Conservation (phyloP, 1,284 basidiomycete genomes). For the Cutaneotrichosporon dermatis region DNA sequence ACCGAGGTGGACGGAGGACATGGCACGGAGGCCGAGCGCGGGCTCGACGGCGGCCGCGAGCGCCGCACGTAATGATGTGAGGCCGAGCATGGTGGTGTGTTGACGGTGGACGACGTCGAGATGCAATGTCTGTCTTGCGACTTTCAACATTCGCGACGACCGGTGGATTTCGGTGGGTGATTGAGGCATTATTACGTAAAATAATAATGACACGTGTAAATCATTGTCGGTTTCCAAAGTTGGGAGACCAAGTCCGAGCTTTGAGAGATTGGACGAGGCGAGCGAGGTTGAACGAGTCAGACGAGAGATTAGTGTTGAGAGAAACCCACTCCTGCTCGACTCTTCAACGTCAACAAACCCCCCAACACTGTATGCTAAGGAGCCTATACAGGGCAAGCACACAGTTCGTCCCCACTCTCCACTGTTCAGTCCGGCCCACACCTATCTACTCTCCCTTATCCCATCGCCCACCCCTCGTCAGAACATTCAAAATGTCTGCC, state of each 20-base stretch:
- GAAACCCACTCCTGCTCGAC: no score
- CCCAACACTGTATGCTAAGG: slow-evolving; percentile 17
- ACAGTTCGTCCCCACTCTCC: slow-evolving; percentile 2
- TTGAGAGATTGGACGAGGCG: no score
- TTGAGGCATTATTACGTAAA: background rate
- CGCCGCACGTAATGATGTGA: slow-evolving; percentile 1
- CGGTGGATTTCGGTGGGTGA: background rate
- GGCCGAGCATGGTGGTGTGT: slow-evolving; percentile 4
- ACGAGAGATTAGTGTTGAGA: no score
- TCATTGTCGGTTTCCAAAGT: background rate
- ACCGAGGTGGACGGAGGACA: slow-evolving; percentile 32
- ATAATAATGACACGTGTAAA: background rate
- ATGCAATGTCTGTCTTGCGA: background rate
- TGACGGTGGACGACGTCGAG: background rate
- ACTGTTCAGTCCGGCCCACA: background rate
- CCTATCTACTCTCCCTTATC: background rate
- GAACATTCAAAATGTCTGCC: slow-evolving; percentile 43
- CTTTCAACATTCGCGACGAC: slow-evolving; percentile 1
- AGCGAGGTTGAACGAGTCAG: no score
- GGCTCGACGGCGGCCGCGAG: slow-evolving; percentile 12
- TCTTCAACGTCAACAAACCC: background rate
- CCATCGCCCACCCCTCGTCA: background rate
- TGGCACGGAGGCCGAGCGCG: slow-evolving; percentile 20
- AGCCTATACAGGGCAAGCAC: slow-evolving; percentile 1
- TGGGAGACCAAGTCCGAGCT: background rate